Percentiles rank a stretch among this genome's conserved stretches.
phyloP scores from a whole-genome alignment of 2,329 filamentous ascomycete species.

The Ophiostoma montium region DNA sequence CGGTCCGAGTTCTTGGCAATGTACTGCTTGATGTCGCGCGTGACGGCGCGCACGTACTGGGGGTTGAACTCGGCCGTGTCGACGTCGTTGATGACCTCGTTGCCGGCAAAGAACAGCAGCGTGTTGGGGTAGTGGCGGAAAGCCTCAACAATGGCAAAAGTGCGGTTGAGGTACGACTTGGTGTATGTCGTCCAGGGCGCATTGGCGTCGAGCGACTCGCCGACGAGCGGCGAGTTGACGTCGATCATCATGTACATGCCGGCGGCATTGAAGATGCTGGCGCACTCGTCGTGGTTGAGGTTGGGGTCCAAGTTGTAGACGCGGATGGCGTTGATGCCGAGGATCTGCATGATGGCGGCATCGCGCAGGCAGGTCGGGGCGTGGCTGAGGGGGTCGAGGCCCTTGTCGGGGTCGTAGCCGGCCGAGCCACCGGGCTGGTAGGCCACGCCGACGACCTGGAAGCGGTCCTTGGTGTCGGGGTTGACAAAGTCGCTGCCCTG shows the following conservation, averaged over 20 bases:
- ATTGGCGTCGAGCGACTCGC: constrained; percentile 40
- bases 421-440: constrained; percentile 56
- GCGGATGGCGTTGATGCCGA: constrained; percentile 53
- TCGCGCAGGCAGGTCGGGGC: constrained; percentile 45
- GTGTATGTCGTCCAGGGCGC: constrained; percentile 45
- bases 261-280: constrained; percentile 53
- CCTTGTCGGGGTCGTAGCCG: constrained; percentile 40
- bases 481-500: constrained; percentile 47
- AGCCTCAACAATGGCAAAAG: constrained; percentile 51
- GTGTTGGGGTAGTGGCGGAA: constrained; percentile 55
- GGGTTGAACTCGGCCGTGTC: constrained; percentile 45
- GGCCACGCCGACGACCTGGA: constrained; percentile 53
- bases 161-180: constrained; percentile 46
- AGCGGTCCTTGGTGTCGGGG: constrained; percentile 40
- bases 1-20: constrained; percentile 57
- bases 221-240: constrained; percentile 49
- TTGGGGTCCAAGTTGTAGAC: constrained; percentile 56
- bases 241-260: constrained; percentile 58
- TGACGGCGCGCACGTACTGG: constrained; percentile 61
- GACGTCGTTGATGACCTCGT: constrained; percentile 61
- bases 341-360: constrained; percentile 49
- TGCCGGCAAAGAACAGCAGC: constrained; percentile 62
- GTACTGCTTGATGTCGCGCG: constrained; percentile 69
- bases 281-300: constrained; percentile 52
- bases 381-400: constrained; percentile 47